Evolutionary conservation across 1,139 yeast genomes (phyloP).

Genomic region (Diutina pseudorugosa): DNA sequence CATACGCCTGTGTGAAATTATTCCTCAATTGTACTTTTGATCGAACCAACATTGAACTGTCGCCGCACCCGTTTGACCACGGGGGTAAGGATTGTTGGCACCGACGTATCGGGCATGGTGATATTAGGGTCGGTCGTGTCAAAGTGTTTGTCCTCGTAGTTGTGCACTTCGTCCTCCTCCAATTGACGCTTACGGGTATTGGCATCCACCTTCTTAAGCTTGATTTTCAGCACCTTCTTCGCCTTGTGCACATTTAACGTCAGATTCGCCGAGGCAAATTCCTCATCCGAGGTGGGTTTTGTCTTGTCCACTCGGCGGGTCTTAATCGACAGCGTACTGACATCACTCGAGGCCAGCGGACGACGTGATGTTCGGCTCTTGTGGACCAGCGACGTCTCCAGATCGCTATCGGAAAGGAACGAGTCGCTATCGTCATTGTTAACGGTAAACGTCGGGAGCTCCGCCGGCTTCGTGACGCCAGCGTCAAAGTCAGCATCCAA

Average conservation of each 20-base stretch:
- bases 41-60: not conserved
- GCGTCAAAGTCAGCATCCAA: not conserved
- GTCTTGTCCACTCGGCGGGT: not conserved
- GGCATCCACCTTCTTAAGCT: not conserved
- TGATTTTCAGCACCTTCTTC: not conserved
- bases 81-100: not conserved
- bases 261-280: not conserved
- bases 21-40: not conserved
- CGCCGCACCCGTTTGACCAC: not conserved
- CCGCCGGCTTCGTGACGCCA: not conserved
- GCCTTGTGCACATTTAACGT: not conserved
- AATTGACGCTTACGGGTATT: not conserved
- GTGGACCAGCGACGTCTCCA: not conserved
- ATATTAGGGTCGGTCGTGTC: not conserved
- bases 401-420: not conserved
- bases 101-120: not conserved
- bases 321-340: not conserved
- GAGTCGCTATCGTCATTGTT: not conserved
- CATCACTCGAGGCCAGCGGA: not conserved
- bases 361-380: not conserved
- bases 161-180: not conserved
- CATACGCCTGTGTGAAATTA: too few relatives aligned
- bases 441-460: not conserved
- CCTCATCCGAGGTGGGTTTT: not conserved
- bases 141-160: not conserved